Base-by-base conservation (phyloP, 2,329 filamentous ascomycete species). In the Penicillium sp. region DNA sequence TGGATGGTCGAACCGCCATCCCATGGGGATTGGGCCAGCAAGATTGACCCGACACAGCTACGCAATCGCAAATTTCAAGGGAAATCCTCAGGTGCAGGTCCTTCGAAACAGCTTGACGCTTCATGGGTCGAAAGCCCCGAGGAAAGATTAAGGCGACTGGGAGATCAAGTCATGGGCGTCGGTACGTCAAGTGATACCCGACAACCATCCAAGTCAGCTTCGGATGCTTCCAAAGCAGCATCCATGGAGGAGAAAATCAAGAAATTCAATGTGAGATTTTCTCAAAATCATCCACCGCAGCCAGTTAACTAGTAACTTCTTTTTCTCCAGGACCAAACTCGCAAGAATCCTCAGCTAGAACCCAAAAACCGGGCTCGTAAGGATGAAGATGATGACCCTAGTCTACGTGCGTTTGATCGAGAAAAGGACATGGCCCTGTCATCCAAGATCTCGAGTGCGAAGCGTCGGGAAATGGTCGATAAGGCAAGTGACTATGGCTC, bases 41-140 rank as follows among this genome's bases (percentile, higher is more conserved):
- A 84, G 61, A 69, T 84, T 50, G 89, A 95, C 64, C 86, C 90
- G 1, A 90, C 87, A 3, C 89, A 89, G 62, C 71, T 90, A 42
- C 80, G 82, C 52, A 82, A 79, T 47, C 82, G 87, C 44, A 88
- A 85, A 50, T 96, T 95, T 69, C 80, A 86, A 35, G 77, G 79
- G 4, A 80, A 78, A 54, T 71, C 74, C 2, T 71, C 77, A 10
- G 63, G 67, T 10, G 59, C 60, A 11, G 53, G 54, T 7, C 63
- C 60, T 3, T 61, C 62, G 12, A 66, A 60, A 9, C 37, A 48
- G 4, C 61, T 66, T 12, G 59, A 61, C 56, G 79, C 78, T 14
- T 79, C 90, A 29, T 96, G 90, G 90, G 89, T 86, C 0, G 90
- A 96, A 63, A 95, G 87, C 6, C 85, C 87, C 0, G 85, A 90